Evolutionary conservation across 2,329 filamentous ascomycete genomes (phyloP), one percentile per base, ranked within the genome.

Genomic region (Pyricularia grisea): DNA sequence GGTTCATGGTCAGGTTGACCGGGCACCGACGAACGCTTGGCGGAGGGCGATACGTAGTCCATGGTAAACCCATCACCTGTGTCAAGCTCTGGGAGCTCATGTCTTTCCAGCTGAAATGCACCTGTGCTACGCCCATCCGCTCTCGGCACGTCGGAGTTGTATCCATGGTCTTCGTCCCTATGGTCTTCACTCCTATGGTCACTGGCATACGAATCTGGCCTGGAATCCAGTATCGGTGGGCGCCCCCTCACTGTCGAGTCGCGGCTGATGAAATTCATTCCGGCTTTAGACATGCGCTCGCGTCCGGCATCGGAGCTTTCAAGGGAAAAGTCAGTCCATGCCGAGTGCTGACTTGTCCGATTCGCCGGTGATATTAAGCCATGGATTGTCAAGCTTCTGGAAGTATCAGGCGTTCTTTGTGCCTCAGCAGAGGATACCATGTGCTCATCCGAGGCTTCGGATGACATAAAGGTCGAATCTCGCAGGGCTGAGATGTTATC

Each of bases 291-390:
- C 7, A 66, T 67, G 4, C 70, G 25, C 27, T 70, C 71, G 4
- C 78, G 76, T 6, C 77, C 78, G 55, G 78, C 78, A 33, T 85
- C 83, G 25, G 79, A 80, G 70, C 84, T 87, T 20, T 85, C 84
- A 11, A 88, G 78, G 0, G 86, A 87, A 70, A 85, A 83, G 73
- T 88, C 86, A 30, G 86, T 88, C 86, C 86, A 88, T n/a, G 81
- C 79, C 1, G 86, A 87, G 68, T 84, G 82, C 66, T 86, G 84
- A 71, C 86, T 88, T 25, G 78, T 76, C 55, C 85, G 80, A 70
- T 87, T 79, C 70, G 78, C 76, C 61, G 81, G 76, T 67, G 80
- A 74, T 67, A 80, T 73, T 72, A 81, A 75, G 67, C 80, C 76
- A 14, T 85, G 85, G 17, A 87, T 80, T 67, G 78, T 77, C 10